Evolutionary conservation across 495 filamentous ascomycete genomes (phyloP).

Genomic region (Aspergillus affinis): DNA sequence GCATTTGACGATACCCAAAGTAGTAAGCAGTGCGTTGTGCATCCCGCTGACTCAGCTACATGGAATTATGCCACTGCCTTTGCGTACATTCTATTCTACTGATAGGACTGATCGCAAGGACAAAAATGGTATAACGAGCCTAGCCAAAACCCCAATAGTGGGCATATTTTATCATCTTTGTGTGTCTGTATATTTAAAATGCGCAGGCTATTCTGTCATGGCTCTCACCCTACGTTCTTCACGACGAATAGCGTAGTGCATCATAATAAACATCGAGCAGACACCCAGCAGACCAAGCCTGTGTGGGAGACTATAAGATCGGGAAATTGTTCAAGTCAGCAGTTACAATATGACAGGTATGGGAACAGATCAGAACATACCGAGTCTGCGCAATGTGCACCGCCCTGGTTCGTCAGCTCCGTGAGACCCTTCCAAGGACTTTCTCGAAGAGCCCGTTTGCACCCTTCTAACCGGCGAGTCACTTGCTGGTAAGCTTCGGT

Average conservation of each 20-base stretch:
- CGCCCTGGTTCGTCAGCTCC: slow-evolving; percentile 89
- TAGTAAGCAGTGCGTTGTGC: slow-evolving; percentile 15
- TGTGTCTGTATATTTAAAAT: not conserved
- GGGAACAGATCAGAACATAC: slow-evolving; percentile 50
- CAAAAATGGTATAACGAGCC: too few relatives aligned
- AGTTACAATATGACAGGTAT: not conserved
- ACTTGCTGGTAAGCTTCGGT: slow-evolving; percentile 94
- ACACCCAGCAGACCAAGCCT: slow-evolving; percentile 93
- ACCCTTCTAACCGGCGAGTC: slow-evolving; percentile 75
- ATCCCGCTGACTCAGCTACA: slow-evolving; percentile 12
- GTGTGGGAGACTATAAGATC: slow-evolving; percentile 70
- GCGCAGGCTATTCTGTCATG: not conserved
- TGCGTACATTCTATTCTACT: too few relatives aligned
- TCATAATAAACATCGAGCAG: slow-evolving; percentile 95
- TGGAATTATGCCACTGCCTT: not conserved
- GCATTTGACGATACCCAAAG: slow-evolving; percentile 12
- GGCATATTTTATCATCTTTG: not conserved
- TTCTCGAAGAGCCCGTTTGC: slow-evolving; percentile 72
- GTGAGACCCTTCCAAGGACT: slow-evolving; percentile 90
- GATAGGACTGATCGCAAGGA: too few relatives aligned
- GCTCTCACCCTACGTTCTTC: not conserved
- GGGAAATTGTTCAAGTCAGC: slow-evolving; percentile 13
- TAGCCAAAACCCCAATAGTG: not conserved
- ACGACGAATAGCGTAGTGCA: slow-evolving; percentile 50
- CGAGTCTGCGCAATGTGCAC: slow-evolving; percentile 81